Conservation (phyloP, 805 yeast species). For the Candida xyloterini region DNA sequence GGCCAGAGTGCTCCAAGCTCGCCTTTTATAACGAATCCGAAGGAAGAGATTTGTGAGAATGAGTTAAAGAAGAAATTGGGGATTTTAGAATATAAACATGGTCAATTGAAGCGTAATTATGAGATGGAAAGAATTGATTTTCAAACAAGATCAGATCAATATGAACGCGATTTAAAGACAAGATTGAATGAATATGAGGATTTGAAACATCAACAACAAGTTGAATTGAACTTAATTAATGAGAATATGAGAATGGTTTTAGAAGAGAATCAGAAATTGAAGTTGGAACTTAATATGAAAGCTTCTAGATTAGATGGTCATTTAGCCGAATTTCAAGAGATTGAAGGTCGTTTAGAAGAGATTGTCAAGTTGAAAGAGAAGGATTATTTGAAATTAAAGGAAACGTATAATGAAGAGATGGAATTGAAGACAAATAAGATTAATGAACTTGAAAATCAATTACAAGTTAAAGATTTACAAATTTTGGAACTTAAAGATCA, state of each 20-base stretch:
- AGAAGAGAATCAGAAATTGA: conserved; percentile 2
- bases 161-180: background rate
- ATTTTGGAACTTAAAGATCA: conserved; percentile 9
- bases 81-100: background rate
- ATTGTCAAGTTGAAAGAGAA: background rate
- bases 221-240: too few relatives aligned
- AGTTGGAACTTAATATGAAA: conserved; percentile 5
- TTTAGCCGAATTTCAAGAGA: background rate
- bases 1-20: conserved; percentile 15
- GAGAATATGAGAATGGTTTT: too few relatives aligned
- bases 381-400: background rate
- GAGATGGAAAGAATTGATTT: background rate
- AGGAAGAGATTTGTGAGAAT: background rate
- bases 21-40: conserved; percentile 19
- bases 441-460: conserved; percentile 22
- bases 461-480: conserved; percentile 13
- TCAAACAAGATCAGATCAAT: background rate
- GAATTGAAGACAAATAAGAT: conserved; percentile 13
- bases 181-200: background rate
- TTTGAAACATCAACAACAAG: too few relatives aligned
- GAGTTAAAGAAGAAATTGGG: background rate
- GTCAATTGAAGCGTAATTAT: background rate
- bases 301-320: conserved; percentile 6
- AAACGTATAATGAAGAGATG: conserved; percentile 1
- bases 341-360: conserved; percentile 7